Percentiles rank a stretch among this genome's conserved stretches.
Conservation (phyloP, 2,329 filamentous ascomycete species). For the Fusarium sp. region DNA sequence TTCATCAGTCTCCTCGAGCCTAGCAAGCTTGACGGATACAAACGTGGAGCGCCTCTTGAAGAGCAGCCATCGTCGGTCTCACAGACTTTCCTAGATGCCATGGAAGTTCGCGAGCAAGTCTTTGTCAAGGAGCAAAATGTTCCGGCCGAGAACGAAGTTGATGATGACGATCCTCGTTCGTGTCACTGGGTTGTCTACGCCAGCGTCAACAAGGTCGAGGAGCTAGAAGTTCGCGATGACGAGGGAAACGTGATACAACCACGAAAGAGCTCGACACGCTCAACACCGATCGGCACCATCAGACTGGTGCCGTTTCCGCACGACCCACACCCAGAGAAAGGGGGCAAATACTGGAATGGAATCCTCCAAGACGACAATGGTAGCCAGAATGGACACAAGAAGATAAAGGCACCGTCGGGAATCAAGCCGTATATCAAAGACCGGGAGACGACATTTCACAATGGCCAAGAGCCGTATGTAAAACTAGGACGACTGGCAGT, state of each 20-base stretch:
- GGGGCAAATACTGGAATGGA: slow-evolving; percentile 59
- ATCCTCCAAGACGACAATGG: slow-evolving; percentile 45
- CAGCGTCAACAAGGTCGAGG: slow-evolving; percentile 61
- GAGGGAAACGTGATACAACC: slow-evolving; percentile 52
- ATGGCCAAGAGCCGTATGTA: slow-evolving; percentile 77
- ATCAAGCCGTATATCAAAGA: slow-evolving; percentile 47
- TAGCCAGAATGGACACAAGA: slow-evolving; percentile 13
- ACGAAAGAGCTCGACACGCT: slow-evolving; percentile 55
- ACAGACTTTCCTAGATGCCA: slow-evolving; percentile 68
- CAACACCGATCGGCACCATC: slow-evolving; percentile 74
- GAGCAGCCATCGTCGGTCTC: slow-evolving; percentile 60
- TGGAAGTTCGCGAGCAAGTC: slow-evolving; percentile 68
- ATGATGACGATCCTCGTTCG: slow-evolving; percentile 79
- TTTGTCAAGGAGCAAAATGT: slow-evolving; percentile 69
- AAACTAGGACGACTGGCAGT: slow-evolving; percentile 85
- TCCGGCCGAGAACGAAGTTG: slow-evolving; percentile 75
- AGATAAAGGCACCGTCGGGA: neutral
- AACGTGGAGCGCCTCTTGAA: slow-evolving; percentile 50
- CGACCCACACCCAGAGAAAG: slow-evolving; percentile 65
- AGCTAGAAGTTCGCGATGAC: slow-evolving; percentile 55
- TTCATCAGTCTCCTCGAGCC: slow-evolving; percentile 61
- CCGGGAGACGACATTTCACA: slow-evolving; percentile 61
- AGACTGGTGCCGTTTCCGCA: slow-evolving; percentile 86
- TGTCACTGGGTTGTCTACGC: slow-evolving; percentile 92
- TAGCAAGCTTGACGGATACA: slow-evolving; percentile 59